These are phyloP conservation scores for Lentinula sp. DNA, from an alignment of 768 basidiomycete genomes.

Conservation along the genomic window DNA sequence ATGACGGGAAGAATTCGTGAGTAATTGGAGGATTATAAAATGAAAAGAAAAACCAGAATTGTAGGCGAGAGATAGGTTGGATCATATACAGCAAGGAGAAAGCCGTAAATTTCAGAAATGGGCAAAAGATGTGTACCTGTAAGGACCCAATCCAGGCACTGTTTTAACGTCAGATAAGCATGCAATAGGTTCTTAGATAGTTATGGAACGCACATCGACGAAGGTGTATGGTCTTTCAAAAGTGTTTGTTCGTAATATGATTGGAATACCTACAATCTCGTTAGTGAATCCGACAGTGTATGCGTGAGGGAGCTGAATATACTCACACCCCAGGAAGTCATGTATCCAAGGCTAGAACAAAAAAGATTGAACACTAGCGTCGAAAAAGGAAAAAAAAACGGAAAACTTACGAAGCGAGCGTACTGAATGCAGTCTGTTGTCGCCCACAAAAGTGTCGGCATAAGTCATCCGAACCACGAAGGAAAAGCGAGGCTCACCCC, in stretches of 20 bases:
- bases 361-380: no score
- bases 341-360: constrained; percentile 32
- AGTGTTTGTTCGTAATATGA: constrained; percentile 12
- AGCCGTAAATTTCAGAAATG: not conserved
- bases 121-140: constrained; percentile 27
- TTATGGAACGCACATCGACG: constrained; percentile 9
- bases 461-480: not conserved
- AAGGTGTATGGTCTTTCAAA: constrained; percentile 10
- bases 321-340: constrained; percentile 39
- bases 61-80: not conserved
- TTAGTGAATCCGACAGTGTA: not conserved
- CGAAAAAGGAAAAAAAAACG: not conserved
- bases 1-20: not conserved
- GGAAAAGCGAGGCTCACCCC: constrained; percentile 19
- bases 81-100: not conserved
- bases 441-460: not conserved
- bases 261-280: constrained; percentile 13
- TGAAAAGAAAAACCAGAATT: not conserved
- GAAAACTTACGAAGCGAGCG: not conserved
- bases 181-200: not conserved
- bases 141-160: constrained; percentile 54
- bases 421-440: constrained; percentile 3
- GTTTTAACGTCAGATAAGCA: not conserved
- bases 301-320: no score
- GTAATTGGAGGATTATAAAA: no score